These are phyloP conservation scores for Penicillium cinerascens DNA, from an alignment of 495 filamentous ascomycete species.

Conservation along the genomic window DNA sequence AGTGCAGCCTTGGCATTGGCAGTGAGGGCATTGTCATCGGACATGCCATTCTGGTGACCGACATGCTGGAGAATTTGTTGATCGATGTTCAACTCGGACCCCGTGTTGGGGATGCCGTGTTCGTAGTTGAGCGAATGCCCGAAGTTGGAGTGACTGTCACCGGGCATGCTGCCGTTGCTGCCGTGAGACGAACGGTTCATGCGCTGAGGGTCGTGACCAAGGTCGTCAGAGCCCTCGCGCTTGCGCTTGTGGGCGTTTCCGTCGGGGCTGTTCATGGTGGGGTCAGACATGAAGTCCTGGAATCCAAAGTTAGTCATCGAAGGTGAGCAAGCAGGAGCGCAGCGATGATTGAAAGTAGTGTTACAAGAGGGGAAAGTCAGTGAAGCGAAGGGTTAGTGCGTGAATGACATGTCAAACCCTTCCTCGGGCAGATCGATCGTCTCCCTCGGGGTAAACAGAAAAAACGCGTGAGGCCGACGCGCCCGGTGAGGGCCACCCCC, in stretches of 20 bases:
- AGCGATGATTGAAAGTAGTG: background rate
- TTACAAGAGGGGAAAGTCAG: background rate
- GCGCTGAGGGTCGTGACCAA: conserved; percentile 42
- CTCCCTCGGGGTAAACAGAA: conserved; percentile 20
- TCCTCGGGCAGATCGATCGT: conserved; percentile 12
- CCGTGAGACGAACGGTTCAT: conserved; percentile 44
- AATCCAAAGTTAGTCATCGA: conserved; percentile 20
- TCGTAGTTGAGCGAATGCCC: conserved; percentile 42
- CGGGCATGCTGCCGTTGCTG: conserved; percentile 43
- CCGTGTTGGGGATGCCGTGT: conserved; percentile 35
- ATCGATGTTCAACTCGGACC: conserved; percentile 45
- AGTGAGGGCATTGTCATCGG: conserved; percentile 46
- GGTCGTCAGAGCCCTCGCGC: conserved; percentile 41
- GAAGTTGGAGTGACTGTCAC: conserved; percentile 40
- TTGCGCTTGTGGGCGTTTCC: conserved; percentile 44
- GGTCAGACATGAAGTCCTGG: conserved; percentile 38
- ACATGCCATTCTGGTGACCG: conserved; percentile 44
- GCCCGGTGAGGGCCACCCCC: conserved; percentile 10
- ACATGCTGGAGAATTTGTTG: conserved; percentile 50
- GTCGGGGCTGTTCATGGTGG: conserved; percentile 38
- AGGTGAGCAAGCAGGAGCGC: conserved; percentile 2
- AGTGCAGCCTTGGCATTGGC: conserved; percentile 48
- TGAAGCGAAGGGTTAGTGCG: conserved; percentile 1
- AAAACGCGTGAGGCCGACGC: conserved; percentile 32
- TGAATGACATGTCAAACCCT: conserved; percentile 6